Evolutionary conservation across 306 rosid species (phyloP), one percentile per base, ranked within the genome.

Genomic region (Casuarina cunninghamiana): DNA sequence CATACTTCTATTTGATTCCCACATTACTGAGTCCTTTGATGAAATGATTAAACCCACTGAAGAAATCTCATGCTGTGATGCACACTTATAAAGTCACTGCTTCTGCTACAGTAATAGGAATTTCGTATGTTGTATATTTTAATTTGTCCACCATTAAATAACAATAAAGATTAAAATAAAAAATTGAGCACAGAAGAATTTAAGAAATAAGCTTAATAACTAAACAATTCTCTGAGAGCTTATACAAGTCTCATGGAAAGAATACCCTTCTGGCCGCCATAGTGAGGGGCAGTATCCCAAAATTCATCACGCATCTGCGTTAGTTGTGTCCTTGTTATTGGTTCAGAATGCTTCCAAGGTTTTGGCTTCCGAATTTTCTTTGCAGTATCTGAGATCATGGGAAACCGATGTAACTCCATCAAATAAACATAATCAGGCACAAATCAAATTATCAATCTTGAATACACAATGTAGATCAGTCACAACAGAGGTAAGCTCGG

Each of bases 211-310:
- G 8, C n/a, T 41, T 13, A 66, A 66, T 66, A 17, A 0, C 13
- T 66, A 41, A 66, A 66, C 49, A 39, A 8, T 17, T 66, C 71
- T 66, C 10, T 42, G 71, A 75, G 21, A 44, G 38, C 7, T 12
- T 58, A 60, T 2, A 37, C 5, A 32, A 50, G 3, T 35, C 11
- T 2, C 60, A 67, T 19, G 8, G 41, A 48, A 73, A 15, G 10
- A 41, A 5, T 73, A 80, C 83, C 83, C 68, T 58, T 67, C 12
- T 26, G 69, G 68, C 79, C 83, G 50, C 83, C 79, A 69, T 80
- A 80, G 48, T 80, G 75, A 44, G 79, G 83, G 46, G 78, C 75
- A 5, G 83, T 80, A 68, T 80, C 83, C 83, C 83, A 80, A 62
- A 80, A 80, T 51, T 80, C 83, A 32, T 80, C 83, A 4, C 79